These are phyloP conservation scores for Przewalskia tangutica DNA, from an alignment of 257 asterid species.

Conservation along the genomic window DNA sequence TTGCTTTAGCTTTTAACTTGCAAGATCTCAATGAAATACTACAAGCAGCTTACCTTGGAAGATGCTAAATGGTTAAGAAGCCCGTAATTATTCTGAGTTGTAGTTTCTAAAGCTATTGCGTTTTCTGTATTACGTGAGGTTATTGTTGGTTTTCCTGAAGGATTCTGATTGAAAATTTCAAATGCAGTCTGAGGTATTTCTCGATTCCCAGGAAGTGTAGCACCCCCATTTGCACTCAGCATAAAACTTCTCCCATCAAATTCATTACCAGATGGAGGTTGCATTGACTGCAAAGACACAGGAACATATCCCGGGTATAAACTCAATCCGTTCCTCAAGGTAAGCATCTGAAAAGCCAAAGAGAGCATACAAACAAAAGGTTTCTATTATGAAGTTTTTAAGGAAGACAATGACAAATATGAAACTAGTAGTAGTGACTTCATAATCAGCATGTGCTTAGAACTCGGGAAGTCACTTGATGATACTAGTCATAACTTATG, in stretches of 20 bases:
- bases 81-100: slow-evolving; percentile 49
- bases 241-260: slow-evolving; percentile 41
- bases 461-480: neutral
- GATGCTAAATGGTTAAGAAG: slow-evolving; percentile 52
- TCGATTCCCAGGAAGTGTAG: slow-evolving; percentile 28
- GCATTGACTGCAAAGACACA: slow-evolving; percentile 50
- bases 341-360: slow-evolving; percentile 58
- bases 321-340: slow-evolving; percentile 79
- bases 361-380: neutral
- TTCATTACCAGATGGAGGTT: slow-evolving; percentile 32
- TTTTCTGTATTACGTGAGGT: slow-evolving; percentile 27
- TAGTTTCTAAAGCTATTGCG: slow-evolving; percentile 32
- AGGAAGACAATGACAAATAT: neutral
- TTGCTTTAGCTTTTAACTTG: neutral
- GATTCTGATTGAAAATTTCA: slow-evolving; percentile 24
- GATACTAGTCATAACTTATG: neutral
- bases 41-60: slow-evolving; percentile 37
- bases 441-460: neutral
- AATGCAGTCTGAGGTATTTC: slow-evolving; percentile 33
- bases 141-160: slow-evolving; percentile 36
- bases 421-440: neutral
- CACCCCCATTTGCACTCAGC: slow-evolving; percentile 36
- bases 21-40: neutral
- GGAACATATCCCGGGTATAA: slow-evolving; percentile 54
- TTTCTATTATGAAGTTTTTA: neutral